Evolutionary conservation across 2,329 filamentous ascomycete species (phyloP).

Genomic region (Ampelomyces quisqualis): DNA sequence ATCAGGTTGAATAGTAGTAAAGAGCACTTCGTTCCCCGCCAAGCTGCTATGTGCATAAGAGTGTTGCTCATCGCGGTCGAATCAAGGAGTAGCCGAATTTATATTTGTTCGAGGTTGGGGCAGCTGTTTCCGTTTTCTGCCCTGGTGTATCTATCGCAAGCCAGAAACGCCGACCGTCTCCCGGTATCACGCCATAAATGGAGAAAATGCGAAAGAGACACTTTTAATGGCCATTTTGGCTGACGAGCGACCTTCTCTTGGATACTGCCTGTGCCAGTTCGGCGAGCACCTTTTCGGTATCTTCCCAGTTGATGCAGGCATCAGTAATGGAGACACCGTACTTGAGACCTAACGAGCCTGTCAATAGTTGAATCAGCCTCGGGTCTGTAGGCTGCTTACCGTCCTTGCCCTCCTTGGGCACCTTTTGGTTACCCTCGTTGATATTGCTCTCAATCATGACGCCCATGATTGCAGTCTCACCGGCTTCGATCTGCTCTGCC

Average conservation of each 20-base stretch:
- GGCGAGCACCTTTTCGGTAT: slow-evolving; percentile 77
- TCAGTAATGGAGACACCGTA: slow-evolving; percentile 97
- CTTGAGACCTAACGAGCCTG: slow-evolving; percentile 65
- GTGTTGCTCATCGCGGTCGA: too few relatives aligned
- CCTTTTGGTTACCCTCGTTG: slow-evolving; percentile 91
- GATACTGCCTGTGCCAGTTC: slow-evolving; percentile 77
- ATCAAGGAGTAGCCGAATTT: background rate
- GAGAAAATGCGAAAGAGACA: slow-evolving; percentile 5
- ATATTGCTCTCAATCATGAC: slow-evolving; percentile 99
- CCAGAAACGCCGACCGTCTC: slow-evolving; percentile 4
- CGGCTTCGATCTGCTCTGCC: slow-evolving; percentile 79
- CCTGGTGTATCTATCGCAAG: background rate
- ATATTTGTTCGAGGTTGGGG: background rate
- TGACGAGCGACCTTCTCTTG: slow-evolving; percentile 61
- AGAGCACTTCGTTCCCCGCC: too few relatives aligned
- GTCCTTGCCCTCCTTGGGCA: slow-evolving; percentile 77
- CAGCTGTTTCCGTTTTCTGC: background rate
- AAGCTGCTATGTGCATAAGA: too few relatives aligned
- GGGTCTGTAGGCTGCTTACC: background rate
- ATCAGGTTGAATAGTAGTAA: too few relatives aligned
- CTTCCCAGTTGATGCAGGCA: slow-evolving; percentile 92
- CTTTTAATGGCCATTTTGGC: slow-evolving; percentile 33
- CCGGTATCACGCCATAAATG: background rate
- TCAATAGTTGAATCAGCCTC: background rate
- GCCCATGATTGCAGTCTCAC: slow-evolving; percentile 87